Evolutionary conservation across 2,329 filamentous ascomycete genomes (phyloP).

Genomic region (Penicillium polonicum): DNA sequence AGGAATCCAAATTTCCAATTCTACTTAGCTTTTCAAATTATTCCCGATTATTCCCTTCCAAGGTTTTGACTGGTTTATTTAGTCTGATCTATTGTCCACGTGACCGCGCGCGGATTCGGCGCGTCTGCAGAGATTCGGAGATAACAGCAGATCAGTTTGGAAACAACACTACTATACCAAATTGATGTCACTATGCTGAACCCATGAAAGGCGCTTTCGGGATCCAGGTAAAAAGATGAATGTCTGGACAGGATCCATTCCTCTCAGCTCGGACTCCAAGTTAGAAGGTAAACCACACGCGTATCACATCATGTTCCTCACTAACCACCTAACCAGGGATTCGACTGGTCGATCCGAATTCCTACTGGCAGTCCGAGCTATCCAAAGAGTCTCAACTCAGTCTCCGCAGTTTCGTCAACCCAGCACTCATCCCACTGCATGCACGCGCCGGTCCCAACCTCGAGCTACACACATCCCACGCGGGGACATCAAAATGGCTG

Average conservation of each 20-base stretch:
- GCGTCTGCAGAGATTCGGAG: slow-evolving; percentile 14
- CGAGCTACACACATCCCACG: slow-evolving; percentile 38
- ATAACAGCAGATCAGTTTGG: slow-evolving; percentile 3
- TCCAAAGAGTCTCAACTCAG: slow-evolving; percentile 34
- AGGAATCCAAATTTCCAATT: not conserved
- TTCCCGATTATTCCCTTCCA: not conserved
- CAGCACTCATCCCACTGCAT: slow-evolving; percentile 41
- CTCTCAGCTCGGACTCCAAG: slow-evolving; percentile 25
- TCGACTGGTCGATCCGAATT: slow-evolving; percentile 35
- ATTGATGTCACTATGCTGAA: slow-evolving; percentile 12
- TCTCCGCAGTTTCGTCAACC: slow-evolving; percentile 40
- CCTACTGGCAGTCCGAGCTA: slow-evolving; percentile 36
- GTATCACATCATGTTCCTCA: slow-evolving; percentile 3
- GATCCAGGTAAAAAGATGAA: slow-evolving; percentile 33
- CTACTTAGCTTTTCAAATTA: not conserved
- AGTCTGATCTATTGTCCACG: slow-evolving; percentile 10
- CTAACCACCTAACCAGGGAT: slow-evolving; percentile 30
- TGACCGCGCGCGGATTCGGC: slow-evolving; percentile 22
- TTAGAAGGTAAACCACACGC: slow-evolving; percentile 32
- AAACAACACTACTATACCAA: not conserved
- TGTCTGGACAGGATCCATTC: slow-evolving; percentile 40
- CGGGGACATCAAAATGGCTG: slow-evolving; percentile 39
- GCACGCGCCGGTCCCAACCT: slow-evolving; percentile 42
- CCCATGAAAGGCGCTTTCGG: slow-evolving; percentile 9
- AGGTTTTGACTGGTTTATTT: not conserved